Conservation (phyloP, 306 rosid species). For the Albizia julibrissin region DNA sequence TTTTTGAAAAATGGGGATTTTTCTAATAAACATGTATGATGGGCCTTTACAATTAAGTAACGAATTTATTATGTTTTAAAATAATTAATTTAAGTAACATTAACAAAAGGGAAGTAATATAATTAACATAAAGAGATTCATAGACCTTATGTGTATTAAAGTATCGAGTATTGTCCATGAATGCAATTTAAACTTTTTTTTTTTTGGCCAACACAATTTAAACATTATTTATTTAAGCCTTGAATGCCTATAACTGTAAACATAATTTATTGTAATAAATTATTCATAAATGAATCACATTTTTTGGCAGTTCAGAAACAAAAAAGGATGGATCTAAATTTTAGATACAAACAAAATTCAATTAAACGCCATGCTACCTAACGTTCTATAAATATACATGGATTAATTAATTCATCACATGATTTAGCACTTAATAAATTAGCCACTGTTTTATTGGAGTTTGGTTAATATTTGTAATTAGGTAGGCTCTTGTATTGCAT, state of each 20-base stretch:
- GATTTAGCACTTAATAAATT: not conserved
- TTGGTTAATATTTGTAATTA: not conserved
- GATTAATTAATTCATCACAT: not conserved
- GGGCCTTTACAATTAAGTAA: not conserved
- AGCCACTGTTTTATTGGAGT: not conserved
- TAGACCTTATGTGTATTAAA: not conserved
- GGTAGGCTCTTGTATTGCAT: not conserved
- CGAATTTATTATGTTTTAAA: not conserved
- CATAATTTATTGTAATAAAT: not conserved
- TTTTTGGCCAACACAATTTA: not conserved
- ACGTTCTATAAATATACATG: not conserved
- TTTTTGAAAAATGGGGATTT: no score
- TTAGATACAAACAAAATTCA: not conserved
- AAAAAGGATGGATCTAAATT: not conserved
- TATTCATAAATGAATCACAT: not conserved
- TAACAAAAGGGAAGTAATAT: not conserved
- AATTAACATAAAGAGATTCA: not conserved
- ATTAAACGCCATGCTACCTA: not conserved
- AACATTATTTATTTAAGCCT: not conserved
- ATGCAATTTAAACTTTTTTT: not conserved
- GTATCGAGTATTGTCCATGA: not conserved
- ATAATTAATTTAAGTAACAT: not conserved
- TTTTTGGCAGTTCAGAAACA: not conserved
- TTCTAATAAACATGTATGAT: no score
- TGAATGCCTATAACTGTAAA: not conserved